Conservation (phyloP, 768 basidiomycete genomes). For the Erythrobasidium yunnanense region DNA sequence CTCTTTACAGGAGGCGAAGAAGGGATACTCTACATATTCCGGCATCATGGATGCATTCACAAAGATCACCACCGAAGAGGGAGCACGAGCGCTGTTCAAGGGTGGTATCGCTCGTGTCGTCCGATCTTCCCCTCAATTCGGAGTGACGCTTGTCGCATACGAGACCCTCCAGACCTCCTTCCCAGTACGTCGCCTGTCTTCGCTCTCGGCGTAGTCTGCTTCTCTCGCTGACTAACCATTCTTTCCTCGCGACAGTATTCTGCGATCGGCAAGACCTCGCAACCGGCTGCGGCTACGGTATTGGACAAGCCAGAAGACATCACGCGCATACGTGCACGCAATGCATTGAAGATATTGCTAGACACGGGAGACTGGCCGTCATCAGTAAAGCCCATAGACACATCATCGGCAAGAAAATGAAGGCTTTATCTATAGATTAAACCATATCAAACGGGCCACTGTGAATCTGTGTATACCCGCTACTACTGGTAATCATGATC, state of each 20-base stretch:
- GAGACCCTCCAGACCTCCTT: conserved; percentile 52
- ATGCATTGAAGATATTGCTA: conserved; percentile 53
- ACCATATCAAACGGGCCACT: too few species aligned
- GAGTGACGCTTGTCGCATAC: conserved; percentile 72
- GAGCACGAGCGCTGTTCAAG: conserved; percentile 79
- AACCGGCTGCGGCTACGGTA: conserved; percentile 31
- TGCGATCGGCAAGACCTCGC: conserved; percentile 26
- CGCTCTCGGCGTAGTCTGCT: too few species aligned
- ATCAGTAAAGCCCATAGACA: too few species aligned
- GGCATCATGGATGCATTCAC: conserved; percentile 77
- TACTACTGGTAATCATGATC: too few species aligned
- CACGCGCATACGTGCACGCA: conserved; percentile 77
- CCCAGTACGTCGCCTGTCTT: conserved; percentile 33
- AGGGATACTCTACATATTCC: conserved; percentile 83
- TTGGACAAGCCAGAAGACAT: conserved; percentile 50
- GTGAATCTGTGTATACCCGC: too few species aligned
- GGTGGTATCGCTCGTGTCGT: conserved; percentile 78
- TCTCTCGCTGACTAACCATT: not conserved
- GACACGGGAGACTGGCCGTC: too few species aligned
- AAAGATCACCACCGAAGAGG: conserved; percentile 84
- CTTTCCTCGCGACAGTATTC: conserved; percentile 9
- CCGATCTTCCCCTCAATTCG: conserved; percentile 67
- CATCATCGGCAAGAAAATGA: too few species aligned
- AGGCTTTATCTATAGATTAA: too few species aligned
- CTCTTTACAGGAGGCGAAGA: conserved; percentile 77